A percentile compares a stretch with the other conserved stretches of the same genome.
These are phyloP conservation scores for Musa balbisiana DNA, from an alignment of 202 grass and related monocot species.

Conservation along the genomic window DNA sequence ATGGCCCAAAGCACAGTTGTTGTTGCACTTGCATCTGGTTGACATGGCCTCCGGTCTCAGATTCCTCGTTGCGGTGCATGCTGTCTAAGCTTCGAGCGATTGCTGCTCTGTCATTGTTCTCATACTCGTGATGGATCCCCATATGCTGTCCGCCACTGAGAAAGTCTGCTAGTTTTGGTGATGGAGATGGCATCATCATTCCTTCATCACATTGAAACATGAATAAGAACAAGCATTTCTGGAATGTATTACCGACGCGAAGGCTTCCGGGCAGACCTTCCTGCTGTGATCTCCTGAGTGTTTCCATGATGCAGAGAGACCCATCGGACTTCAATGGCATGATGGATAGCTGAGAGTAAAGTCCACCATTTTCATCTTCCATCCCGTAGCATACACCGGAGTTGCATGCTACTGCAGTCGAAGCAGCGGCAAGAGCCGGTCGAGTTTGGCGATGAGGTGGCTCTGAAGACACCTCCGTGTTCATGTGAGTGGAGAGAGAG, in stretches of 20 bases:
- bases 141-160: slow-evolving; percentile 46
- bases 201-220: slow-evolving; percentile 24
- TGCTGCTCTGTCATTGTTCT: slow-evolving; percentile 26
- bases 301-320: slow-evolving; percentile 41
- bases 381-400: slow-evolving; percentile 49
- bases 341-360: slow-evolving; percentile 47
- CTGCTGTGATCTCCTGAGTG: slow-evolving; percentile 21
- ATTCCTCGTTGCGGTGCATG: slow-evolving; percentile 43
- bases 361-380: slow-evolving; percentile 35
- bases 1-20: slow-evolving; percentile 41
- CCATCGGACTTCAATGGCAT: slow-evolving; percentile 74
- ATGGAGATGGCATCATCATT: slow-evolving; percentile 49
- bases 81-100: slow-evolving; percentile 43
- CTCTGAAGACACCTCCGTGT: slow-evolving; percentile 39
- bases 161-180: slow-evolving; percentile 95
- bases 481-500: slow-evolving; percentile 68
- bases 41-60: slow-evolving; percentile 33
- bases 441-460: slow-evolving; percentile 23
- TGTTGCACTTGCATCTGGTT: slow-evolving; percentile 28
- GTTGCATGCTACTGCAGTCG: slow-evolving; percentile 19
- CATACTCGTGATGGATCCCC: slow-evolving; percentile 10
- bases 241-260: too few relatives aligned
- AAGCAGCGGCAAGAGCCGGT: slow-evolving; percentile 13
- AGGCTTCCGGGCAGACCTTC: slow-evolving; percentile 18
- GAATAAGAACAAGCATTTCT: not conserved